Evolutionary conservation across 129 eudicot genomes (phyloP), one percentile per base, ranked within the genome.

Genomic region (Kitagawia praeruptora): DNA sequence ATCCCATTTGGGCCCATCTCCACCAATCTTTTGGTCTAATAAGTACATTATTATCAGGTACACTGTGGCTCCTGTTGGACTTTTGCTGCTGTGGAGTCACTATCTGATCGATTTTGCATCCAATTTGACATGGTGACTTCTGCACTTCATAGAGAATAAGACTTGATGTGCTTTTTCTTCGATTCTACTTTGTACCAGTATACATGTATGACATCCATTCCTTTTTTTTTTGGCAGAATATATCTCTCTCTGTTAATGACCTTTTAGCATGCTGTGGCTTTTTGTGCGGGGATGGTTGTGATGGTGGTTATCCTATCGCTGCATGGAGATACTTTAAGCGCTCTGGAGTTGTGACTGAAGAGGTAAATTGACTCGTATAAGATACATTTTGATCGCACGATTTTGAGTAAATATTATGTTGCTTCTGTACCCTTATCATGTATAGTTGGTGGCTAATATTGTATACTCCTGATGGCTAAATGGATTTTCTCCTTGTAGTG

Each of bases 201-300:
- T 67, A 56, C 66, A 2, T 13, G 44, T 11, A 27, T 58, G 61
- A 47, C 40, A 37, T 42, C 45, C 40, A 42, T 56, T 49, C 40
- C n/a, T 21, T 47, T 58, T 6, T 74, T 75, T 84, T n/a, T n/a
- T n/a, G n/a, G 69, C 83, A 90, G 94, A 87, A 86, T 49, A 74
- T 85, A 66, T 45, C 90, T 63, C 88, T 90, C 46, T 87, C 92
- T 8, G 95, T 86, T 73, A 90, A 90, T 84, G 95, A 90, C 78
- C 91, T 90, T 83, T 76, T 90, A 75, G 87, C 95, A 15, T 90
- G 95, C 82, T 90, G 91, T 84, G 95, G 91, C 80, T 86, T 87
- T 77, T 8, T 90, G 81, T 90, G 95, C 66, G 95, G 95, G 46
- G 69, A 48, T 37, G 95, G 91, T 61, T 90, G 91, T 79, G 83